Base-by-base conservation (phyloP, 2,329 filamentous ascomycete genomes). In the Penicillium sp. region DNA sequence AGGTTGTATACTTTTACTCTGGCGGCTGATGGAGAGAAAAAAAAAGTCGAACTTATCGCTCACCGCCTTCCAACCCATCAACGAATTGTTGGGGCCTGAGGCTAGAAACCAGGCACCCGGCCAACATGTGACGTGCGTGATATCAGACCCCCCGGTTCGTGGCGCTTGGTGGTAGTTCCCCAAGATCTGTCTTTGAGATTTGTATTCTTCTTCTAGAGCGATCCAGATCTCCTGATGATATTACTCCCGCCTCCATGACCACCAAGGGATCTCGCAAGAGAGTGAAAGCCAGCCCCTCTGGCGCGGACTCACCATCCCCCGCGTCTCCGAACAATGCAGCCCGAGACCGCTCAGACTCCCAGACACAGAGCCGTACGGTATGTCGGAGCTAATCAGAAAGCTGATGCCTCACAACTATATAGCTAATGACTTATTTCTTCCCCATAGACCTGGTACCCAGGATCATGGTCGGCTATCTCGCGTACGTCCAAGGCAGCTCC, bases 401-500 rank as follows among this genome's bases (percentile, higher is more conserved):
- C 28, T 15, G 3, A 12, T 54, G 12, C 24, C 8, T 53, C 45
- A 37, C 26, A 42, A 12, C 10, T 8, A 30, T 15, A 30, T 65
- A 53, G 45, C 62, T 68, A 60, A 66, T 60, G 24, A 55, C 59
- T 30, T n/a, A 37, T 47, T 33, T 22, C 26, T 44, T 38, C 42
- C 56, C 3, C 33, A 38, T 37, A 79, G 75, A 76, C 72, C 56
- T 82, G 80, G 80, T 81, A 82, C 66, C 78, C 75, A 30, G 78
- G 75, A 57, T 78, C 78, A 28, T 83, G 81, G 81, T 79, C 80
- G 42, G 65, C 69, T 26, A 61, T 65, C 56, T 72, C 72, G 40
- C 75, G 76, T 68, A 72, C 72, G 50, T 74, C 75, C 38, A 84
- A 83, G 70, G 79, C 81, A 53, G 75, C 78, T 40, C 78, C 82